Base-by-base conservation (phyloP, 2,329 filamentous ascomycete species). In the Lachnellula subtilissima region DNA sequence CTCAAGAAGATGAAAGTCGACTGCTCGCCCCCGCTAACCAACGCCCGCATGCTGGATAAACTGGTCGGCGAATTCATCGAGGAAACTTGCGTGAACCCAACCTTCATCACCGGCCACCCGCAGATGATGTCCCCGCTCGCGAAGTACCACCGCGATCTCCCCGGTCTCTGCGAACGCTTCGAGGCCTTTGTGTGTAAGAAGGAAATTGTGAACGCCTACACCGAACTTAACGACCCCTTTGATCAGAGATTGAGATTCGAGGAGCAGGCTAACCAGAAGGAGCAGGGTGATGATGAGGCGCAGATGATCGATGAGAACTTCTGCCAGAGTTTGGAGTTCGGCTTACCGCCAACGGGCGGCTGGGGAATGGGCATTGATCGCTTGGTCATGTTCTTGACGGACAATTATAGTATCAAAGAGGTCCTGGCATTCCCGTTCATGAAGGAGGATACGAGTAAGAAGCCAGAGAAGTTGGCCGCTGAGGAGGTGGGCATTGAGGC, bases 311-410 rank as follows among this genome's bases (percentile, higher is more conserved):
- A 99, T 67, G 93, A 97, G 82, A 95, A 89, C 67, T 97, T 97
- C 81, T 89, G 91, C 69, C 88, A 87, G 59, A 86, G 88, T 53
- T 83, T 97, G 56, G 94, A 97, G 73, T 94, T 91, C 69, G 90
- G 89, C 64, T 77, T 99, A 57, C 93, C 94, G 5, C 94, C 94
- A 0, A 99, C 94, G 1, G 94, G 90, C 72, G 94, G 94, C 49
- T 99, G 89, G 88, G 94, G 92, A 64, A 90, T 97, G 83, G 94
- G 94, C 62, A 94, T 96, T 64, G 92, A 97, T 77, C 86, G 93
- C 58, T 76, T 96, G 32, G 88, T 91, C 72, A 96, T 96, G 91
- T 96, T 96, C 82, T 76, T 97, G 73, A 96, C 93, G 49, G 85
- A 97, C 75, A 89, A 96, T 76, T 94, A 96, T 78, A 89, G 84